These are phyloP conservation scores for Fraxinus paxiana DNA, from an alignment of 305 asterid species.

Conservation along the genomic window DNA sequence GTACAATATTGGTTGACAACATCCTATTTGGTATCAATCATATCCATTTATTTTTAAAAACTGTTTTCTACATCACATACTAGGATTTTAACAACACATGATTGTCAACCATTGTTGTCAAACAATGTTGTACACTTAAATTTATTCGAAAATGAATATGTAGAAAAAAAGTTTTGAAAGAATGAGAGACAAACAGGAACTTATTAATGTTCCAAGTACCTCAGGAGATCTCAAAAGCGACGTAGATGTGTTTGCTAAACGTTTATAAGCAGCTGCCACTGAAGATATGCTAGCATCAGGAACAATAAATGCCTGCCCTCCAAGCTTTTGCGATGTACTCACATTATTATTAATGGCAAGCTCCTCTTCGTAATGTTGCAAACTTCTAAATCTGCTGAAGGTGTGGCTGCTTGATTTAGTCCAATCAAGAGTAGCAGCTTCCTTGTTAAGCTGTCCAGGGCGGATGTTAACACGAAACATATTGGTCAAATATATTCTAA, in stretches of 20 bases:
- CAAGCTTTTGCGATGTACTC: constrained; percentile 56
- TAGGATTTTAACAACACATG: too few relatives aligned
- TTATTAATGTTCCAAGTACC: constrained; percentile 27
- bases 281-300: constrained; percentile 76
- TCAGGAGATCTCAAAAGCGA: constrained; percentile 28
- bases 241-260: constrained; percentile 45
- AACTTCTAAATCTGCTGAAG: constrained; percentile 39
- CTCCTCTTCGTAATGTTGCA: constrained; percentile 42
- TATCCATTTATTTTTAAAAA: too few relatives aligned
- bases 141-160: not conserved
- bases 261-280: constrained; percentile 73
- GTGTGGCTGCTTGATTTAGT: constrained; percentile 70
- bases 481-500: constrained; percentile 2
- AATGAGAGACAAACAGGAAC: not conserved
- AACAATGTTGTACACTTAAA: too few relatives aligned
- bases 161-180: not conserved
- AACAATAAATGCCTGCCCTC: constrained; percentile 52
- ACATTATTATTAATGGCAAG: constrained; percentile 28
- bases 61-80: too few relatives aligned
- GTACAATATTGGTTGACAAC: too few relatives aligned
- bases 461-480: constrained; percentile 18
- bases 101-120: too few relatives aligned
- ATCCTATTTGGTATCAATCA: too few relatives aligned
- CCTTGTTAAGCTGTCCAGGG: constrained; percentile 64
- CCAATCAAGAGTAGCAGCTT: constrained; percentile 83